phyloP scores from a whole-genome alignment of 2,329 filamentous ascomycete genomes.

The Diplodia intermedia region DNA sequence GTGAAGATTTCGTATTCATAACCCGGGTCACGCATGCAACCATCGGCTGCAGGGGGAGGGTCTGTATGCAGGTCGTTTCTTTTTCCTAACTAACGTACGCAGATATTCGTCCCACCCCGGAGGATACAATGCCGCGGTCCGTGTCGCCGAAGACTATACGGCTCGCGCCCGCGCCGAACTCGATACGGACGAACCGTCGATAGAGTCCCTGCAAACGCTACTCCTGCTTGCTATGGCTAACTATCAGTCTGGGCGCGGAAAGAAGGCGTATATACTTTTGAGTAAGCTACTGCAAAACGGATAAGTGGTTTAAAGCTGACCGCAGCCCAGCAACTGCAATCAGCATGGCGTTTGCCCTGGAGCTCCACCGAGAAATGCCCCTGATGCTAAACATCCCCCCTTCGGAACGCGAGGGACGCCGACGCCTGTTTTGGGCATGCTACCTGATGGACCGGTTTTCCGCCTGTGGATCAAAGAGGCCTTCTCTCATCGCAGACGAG shows the following conservation, averaged over 20 bases:
- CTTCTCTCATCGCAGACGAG: slow-evolving; percentile 79
- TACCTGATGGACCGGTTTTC: slow-evolving; percentile 87
- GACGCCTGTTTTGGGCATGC: slow-evolving; percentile 87
- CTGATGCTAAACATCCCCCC: slow-evolving; percentile 66
- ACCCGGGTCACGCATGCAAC: slow-evolving; percentile 8
- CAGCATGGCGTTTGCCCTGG: slow-evolving; percentile 82
- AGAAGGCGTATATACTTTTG: slow-evolving; percentile 86
- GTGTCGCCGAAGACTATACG: slow-evolving; percentile 75
- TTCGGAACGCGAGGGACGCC: slow-evolving; percentile 75
- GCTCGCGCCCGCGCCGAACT: slow-evolving; percentile 72
- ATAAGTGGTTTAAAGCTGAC: slow-evolving; percentile 35
- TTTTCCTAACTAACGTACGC: slow-evolving; percentile 32
- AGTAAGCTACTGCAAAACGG: slow-evolving; percentile 56
- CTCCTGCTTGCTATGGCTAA: slow-evolving; percentile 78
- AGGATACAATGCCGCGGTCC: slow-evolving; percentile 71
- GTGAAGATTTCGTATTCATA: slow-evolving; percentile 25
- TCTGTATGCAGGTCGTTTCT: background rate
- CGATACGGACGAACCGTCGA: slow-evolving; percentile 80
- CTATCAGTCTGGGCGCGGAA: slow-evolving; percentile 78
- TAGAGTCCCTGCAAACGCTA: slow-evolving; percentile 78
- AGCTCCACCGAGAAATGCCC: slow-evolving; percentile 79
- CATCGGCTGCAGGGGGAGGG: slow-evolving; percentile 10
- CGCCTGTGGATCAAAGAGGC: slow-evolving; percentile 80
- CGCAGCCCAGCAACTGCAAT: slow-evolving; percentile 68
- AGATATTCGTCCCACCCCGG: slow-evolving; percentile 73